Evolutionary conservation across 2,329 filamentous ascomycete genomes (phyloP).

Genomic region (Botrytis squamosa): DNA sequence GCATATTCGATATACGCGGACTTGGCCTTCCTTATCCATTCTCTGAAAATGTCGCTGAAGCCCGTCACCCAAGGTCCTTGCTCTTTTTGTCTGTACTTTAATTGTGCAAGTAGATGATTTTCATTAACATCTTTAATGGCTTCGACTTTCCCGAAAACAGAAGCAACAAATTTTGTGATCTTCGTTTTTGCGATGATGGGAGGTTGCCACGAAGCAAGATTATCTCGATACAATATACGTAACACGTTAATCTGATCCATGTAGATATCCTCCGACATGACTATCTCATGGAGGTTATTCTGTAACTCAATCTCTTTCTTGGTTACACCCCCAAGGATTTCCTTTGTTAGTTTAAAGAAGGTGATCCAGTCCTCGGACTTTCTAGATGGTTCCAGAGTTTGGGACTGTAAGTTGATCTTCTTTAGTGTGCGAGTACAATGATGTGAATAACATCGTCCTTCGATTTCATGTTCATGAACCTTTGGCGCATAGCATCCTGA

Average conservation of each 20-base stretch:
- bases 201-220: constrained; percentile 69
- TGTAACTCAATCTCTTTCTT: constrained; percentile 92
- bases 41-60: constrained; percentile 95
- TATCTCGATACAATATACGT: constrained; percentile 80
- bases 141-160: constrained; percentile 90
- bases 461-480: constrained; percentile 63
- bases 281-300: constrained; percentile 92
- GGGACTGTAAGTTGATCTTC: constrained; percentile 83
- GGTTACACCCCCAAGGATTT: constrained; percentile 66
- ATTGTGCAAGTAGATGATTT: constrained; percentile 84
- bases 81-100: constrained; percentile 95
- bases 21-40: constrained; percentile 96
- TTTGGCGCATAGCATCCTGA: constrained; percentile 87
- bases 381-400: constrained; percentile 67
- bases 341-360: constrained; percentile 81
- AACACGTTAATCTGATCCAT: constrained; percentile 88
- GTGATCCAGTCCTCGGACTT: constrained; percentile 78
- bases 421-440: constrained; percentile 93
- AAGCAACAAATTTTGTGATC: constrained; percentile 73
- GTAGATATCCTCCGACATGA: constrained; percentile 87
- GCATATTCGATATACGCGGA: constrained; percentile 90
- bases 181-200: constrained; percentile 78
- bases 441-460: constrained; percentile 85
- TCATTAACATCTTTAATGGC: constrained; percentile 88
- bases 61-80: constrained; percentile 93